These are phyloP conservation scores for Stygiomarasmius scandens DNA, from an alignment of 1,284 basidiomycete genomes.

Conservation along the genomic window DNA sequence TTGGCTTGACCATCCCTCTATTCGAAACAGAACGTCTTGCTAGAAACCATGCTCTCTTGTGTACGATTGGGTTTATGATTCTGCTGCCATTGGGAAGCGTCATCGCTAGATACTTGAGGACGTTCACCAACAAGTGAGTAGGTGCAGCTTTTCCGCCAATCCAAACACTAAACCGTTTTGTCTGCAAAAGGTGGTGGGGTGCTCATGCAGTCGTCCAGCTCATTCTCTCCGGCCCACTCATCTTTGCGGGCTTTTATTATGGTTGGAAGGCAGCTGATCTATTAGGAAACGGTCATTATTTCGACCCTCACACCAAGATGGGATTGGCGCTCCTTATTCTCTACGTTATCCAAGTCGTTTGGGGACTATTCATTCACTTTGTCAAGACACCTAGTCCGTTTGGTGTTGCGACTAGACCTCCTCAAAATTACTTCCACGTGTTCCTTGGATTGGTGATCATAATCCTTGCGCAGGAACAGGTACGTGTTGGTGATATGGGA, in stretches of 20 bases:
- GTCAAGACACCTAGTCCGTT: conserved; percentile 44
- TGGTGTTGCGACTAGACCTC: conserved; percentile 36
- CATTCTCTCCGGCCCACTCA: conserved; percentile 48
- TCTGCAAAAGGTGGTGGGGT: conserved; percentile 53
- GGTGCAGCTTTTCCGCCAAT: not conserved
- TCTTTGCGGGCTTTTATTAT: conserved; percentile 49
- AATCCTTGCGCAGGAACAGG: conserved; percentile 50
- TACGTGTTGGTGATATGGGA: conserved; percentile 19
- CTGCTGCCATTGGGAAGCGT: conserved; percentile 62
- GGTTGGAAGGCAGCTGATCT: conserved; percentile 38
- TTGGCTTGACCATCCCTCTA: conserved; percentile 26
- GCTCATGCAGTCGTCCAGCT: conserved; percentile 51
- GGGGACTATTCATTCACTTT: conserved; percentile 58
- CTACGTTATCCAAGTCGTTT: conserved; percentile 51
- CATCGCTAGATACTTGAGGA: conserved; percentile 58
- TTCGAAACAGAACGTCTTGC: conserved; percentile 33
- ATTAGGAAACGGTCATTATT: conserved; percentile 35
- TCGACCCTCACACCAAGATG: conserved; percentile 53
- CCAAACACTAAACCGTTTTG: not conserved
- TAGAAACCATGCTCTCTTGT: conserved; percentile 54
- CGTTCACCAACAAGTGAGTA: conserved; percentile 45
- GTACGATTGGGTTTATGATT: conserved; percentile 57
- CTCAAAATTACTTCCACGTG: conserved; percentile 53
- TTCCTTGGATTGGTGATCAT: conserved; percentile 48
- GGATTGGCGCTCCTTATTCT: conserved; percentile 62